These are phyloP conservation scores for Trichopus zeylanicus DNA, from an alignment of 116 monocot species.

Conservation along the genomic window DNA sequence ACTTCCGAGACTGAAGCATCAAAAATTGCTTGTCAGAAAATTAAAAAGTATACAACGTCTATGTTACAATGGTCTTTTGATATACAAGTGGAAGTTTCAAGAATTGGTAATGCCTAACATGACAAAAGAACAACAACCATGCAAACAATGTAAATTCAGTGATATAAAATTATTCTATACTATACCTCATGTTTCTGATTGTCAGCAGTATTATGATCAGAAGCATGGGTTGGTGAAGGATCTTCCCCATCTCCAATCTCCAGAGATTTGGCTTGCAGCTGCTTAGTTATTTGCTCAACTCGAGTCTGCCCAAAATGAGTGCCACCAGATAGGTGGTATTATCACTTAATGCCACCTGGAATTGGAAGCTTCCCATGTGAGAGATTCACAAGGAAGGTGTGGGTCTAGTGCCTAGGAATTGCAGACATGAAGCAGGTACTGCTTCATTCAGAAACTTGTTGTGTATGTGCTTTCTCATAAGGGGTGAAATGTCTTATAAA, in stretches of 20 bases:
- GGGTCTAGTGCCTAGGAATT: constrained; percentile 15
- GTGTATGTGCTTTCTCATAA: constrained; percentile 5
- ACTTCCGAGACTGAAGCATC: constrained; percentile 31
- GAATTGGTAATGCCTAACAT: too few species aligned
- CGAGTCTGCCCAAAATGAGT: constrained; percentile 84
- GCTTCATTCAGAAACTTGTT: constrained; percentile 1
- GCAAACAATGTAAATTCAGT: too few species aligned
- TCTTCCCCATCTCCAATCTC: constrained; percentile 48
- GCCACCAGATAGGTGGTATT: constrained; percentile 71
- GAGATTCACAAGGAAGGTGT: constrained; percentile 35
- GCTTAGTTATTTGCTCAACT: constrained; percentile 81
- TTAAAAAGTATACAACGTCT: neutral
- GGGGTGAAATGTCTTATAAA: neutral
- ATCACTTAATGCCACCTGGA: constrained; percentile 92
- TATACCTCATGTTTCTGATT: constrained; percentile 37
- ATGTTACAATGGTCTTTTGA: too few species aligned
- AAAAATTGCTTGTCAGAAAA: neutral
- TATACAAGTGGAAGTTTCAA: too few species aligned
- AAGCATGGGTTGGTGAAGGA: constrained; percentile 27
- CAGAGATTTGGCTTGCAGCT: constrained; percentile 52
- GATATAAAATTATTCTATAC: neutral
- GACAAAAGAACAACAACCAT: too few species aligned
- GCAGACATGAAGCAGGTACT: constrained; percentile 8
- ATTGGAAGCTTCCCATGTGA: constrained; percentile 68
- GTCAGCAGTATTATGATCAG: constrained; percentile 21